Percentiles rank a stretch among this genome's conserved stretches.
These are phyloP conservation scores for Candida pseudocylindracea DNA, from an alignment of 1,139 yeast genomes.

Conservation along the genomic window DNA sequence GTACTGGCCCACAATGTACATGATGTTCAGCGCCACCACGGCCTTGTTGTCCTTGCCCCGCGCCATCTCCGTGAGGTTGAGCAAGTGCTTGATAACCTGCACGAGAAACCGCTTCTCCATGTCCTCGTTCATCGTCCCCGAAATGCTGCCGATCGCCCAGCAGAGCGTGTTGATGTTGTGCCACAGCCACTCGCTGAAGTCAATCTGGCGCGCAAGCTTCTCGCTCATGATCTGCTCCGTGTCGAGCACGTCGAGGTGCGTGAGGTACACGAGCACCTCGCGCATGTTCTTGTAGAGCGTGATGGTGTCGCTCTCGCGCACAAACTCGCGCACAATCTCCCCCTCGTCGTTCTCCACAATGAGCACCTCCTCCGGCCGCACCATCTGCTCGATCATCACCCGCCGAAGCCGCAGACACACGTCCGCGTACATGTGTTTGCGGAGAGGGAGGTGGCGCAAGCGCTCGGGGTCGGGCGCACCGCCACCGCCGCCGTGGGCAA, in stretches of 20 bases:
- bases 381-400: conserved; percentile 93
- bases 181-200: conserved; percentile 98
- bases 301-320: conserved; percentile 90
- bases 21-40: conserved; percentile 93
- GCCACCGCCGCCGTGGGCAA: conserved; percentile 47
- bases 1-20: conserved; percentile 98
- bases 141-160: conserved; percentile 98
- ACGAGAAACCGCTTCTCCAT: conserved; percentile 90
- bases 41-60: conserved; percentile 97
- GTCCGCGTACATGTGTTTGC: conserved; percentile 64
- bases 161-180: conserved; percentile 89
- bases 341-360: conserved; percentile 98
- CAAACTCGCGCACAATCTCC: conserved; percentile 93
- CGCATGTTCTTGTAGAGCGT: conserved; percentile 89
- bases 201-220: conserved; percentile 79
- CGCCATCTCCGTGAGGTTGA: conserved; percentile 85
- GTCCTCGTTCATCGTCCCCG: conserved; percentile 97
- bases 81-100: conserved; percentile 74
- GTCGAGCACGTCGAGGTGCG: conserved; percentile 87
- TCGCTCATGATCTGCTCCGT: conserved; percentile 88
- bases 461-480: conserved; percentile 81
- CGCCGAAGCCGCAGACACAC: conserved; percentile 65
- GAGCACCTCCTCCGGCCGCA: conserved; percentile 91
- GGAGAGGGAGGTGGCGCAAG: conserved; percentile 52
- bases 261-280: conserved; percentile 82